A percentile compares a stretch with the other conserved stretches of the same genome.
These are phyloP conservation scores for Venturia asperata DNA, from an alignment of 2,329 filamentous ascomycete species.

Conservation along the genomic window DNA sequence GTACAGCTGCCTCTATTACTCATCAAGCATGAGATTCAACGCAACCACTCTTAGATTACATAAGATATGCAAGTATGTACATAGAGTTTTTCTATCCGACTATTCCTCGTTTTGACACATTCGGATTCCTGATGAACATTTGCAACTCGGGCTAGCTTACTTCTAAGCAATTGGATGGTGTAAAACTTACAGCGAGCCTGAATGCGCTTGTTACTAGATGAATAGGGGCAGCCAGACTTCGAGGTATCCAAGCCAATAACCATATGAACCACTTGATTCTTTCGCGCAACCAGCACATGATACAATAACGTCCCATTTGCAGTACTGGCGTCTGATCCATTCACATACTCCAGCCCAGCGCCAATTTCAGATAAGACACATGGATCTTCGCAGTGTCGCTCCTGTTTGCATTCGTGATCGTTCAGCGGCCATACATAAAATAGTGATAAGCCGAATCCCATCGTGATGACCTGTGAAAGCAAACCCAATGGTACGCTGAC, in stretches of 20 bases:
- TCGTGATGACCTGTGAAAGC: too few species aligned
- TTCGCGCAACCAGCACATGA: neutral
- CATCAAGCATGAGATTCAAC: neutral
- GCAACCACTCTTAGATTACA: neutral
- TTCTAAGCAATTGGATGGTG: too few species aligned
- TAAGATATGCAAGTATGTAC: neutral
- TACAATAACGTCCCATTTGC: neutral
- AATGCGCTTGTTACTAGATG: slow-evolving; percentile 12
- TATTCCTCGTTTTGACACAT: neutral
- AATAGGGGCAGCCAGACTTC: slow-evolving; percentile 17
- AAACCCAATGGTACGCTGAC: too few species aligned
- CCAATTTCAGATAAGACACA: neutral
- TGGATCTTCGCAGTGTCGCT: neutral
- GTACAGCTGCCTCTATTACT: too few species aligned
- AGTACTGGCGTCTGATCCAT: neutral
- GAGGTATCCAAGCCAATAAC: neutral
- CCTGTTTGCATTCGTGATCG: neutral
- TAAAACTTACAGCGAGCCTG: neutral
- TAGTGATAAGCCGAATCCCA: too few species aligned
- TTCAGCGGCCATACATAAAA: too few species aligned
- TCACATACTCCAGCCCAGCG: neutral
- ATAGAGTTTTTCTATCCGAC: too few species aligned
- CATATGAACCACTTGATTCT: slow-evolving; percentile 10
- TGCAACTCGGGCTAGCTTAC: neutral
- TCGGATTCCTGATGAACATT: neutral